Evolutionary conservation across 371 early-diverging fungal genomes (phyloP).

Genomic region (Mucor circinelloides): DNA sequence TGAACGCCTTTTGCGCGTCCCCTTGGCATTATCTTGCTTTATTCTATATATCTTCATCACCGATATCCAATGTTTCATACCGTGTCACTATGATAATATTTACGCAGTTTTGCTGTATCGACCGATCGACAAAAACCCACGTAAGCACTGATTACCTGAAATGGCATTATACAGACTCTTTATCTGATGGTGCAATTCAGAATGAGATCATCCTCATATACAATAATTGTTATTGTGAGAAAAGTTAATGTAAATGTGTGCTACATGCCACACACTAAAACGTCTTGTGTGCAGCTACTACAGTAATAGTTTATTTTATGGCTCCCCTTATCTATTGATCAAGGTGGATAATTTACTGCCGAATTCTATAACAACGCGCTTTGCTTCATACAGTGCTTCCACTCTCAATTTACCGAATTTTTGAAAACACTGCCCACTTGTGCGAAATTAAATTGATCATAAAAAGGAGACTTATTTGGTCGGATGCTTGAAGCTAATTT

Average conservation of each 20-base stretch:
- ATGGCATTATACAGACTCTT: neutral
- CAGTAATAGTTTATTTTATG: no score
- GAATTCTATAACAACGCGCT: no score
- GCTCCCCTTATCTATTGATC: no score
- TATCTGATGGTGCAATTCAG: neutral
- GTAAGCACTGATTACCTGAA: neutral
- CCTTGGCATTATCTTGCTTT: neutral
- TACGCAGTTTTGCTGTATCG: neutral
- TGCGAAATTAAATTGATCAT: no score
- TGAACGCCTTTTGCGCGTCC: neutral
- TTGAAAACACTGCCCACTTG: no score
- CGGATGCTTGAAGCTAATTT: no score
- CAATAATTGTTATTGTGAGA: neutral
- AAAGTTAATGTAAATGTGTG: neutral
- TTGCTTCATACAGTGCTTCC: no score
- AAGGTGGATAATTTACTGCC: no score
- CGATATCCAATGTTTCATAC: neutral
- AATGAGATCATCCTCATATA: neutral
- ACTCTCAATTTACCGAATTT: no score
- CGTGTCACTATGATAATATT: neutral
- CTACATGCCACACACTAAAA: neutral
- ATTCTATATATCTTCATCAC: neutral
- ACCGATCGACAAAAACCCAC: neutral
- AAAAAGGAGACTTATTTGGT: no score
- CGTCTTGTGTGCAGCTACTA: no score